Conservation (phyloP, 148 eudicot species). For the Bassia scoparia region DNA sequence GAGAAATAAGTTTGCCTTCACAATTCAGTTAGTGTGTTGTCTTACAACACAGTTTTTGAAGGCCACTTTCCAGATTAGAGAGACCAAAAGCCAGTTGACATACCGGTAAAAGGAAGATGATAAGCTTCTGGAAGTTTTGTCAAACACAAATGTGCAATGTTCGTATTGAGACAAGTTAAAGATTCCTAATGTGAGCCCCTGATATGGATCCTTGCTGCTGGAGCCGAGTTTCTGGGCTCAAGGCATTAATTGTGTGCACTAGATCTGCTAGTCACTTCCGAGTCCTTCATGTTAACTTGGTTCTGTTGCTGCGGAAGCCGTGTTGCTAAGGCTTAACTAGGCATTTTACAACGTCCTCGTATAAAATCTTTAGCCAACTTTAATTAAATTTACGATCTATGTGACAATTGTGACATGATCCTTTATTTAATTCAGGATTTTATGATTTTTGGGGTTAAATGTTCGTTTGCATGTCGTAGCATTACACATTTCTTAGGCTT, state of each 20-base stretch:
- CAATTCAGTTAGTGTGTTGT: neutral
- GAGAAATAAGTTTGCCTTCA: conserved; percentile 10
- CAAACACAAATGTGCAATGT: neutral
- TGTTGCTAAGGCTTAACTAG: conserved; percentile 31
- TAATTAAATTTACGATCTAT: neutral
- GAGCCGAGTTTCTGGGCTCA: conserved; percentile 15
- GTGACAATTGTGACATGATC: no score
- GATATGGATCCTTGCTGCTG: neutral
- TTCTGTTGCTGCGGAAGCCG: conserved; percentile 23
- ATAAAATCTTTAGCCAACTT: neutral
- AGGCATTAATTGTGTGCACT: conserved; percentile 8
- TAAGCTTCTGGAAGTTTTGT: neutral
- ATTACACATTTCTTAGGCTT: neutral
- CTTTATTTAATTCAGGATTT: neutral
- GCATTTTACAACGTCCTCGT: neutral
- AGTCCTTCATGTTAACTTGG: conserved; percentile 24
- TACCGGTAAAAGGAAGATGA: neutral
- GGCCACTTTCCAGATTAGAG: neutral
- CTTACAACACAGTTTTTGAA: neutral
- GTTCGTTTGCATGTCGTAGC: neutral
- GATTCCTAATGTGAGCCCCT: neutral
- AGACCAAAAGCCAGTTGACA: conserved; percentile 2
- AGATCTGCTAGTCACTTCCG: conserved; percentile 12
- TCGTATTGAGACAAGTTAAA: conserved; percentile 5
- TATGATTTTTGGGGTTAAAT: neutral